These are phyloP conservation scores for Saccharomyces hybrid DNA, from an alignment of 1,139 yeast species.

Conservation along the genomic window DNA sequence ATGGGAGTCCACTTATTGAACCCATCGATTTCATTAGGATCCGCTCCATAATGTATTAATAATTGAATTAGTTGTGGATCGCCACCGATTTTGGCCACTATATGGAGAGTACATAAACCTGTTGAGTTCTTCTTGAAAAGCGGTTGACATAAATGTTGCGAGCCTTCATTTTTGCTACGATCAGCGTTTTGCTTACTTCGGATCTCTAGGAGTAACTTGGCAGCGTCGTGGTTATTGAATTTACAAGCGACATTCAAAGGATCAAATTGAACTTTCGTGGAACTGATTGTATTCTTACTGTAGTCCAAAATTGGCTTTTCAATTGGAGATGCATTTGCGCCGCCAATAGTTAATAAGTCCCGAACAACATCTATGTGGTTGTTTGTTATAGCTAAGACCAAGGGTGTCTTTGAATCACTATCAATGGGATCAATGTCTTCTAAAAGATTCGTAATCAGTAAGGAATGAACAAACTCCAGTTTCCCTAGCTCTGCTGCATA, in stretches of 20 bases:
- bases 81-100: conserved; percentile 74
- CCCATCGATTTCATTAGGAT: conserved; percentile 72
- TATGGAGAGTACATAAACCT: conserved; percentile 82
- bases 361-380: conserved; percentile 51
- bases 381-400: conserved; percentile 69
- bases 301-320: background rate
- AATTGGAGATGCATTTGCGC: conserved; percentile 52
- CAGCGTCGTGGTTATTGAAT: conserved; percentile 67
- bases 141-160: conserved; percentile 1
- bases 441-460: conserved; percentile 28
- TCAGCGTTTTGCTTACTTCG: conserved; percentile 7
- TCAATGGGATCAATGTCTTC: conserved; percentile 44
- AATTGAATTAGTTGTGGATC: conserved; percentile 60
- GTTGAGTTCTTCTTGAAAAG: conserved; percentile 45
- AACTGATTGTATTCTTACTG: background rate
- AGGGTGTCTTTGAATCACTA: conserved; percentile 72
- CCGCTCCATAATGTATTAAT: conserved; percentile 65
- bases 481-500: conserved; percentile 74
- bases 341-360: conserved; percentile 32
- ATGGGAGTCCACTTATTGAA: conserved; percentile 92
- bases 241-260: conserved; percentile 90
- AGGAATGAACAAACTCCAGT: conserved; percentile 44
- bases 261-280: conserved; percentile 42
- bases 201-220: conserved; percentile 47
- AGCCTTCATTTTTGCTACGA: background rate